Evolutionary conservation across 2,329 filamentous ascomycete species (phyloP).

Genomic region (Botrytis paeoniae): DNA sequence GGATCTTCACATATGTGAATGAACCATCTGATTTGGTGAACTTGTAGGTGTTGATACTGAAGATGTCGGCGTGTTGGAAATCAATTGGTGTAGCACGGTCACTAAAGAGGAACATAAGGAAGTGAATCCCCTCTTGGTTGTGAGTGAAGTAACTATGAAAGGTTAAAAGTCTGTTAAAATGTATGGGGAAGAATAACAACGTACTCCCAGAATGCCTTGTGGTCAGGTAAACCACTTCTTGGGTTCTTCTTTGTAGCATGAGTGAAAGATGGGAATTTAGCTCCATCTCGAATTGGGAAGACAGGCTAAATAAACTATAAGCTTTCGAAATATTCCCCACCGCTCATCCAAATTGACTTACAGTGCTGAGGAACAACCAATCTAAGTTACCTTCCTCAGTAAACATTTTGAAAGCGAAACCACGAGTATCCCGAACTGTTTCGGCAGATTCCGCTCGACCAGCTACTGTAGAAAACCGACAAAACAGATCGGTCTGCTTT

Average conservation of each 20-base stretch:
- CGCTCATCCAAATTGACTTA: conserved; percentile 65
- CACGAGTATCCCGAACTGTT: conserved; percentile 44
- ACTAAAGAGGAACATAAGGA: conserved; percentile 13
- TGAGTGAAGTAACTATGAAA: background rate
- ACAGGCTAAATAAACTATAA: background rate
- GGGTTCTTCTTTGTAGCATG: conserved; percentile 71
- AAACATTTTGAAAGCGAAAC: conserved; percentile 49
- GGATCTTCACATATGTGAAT: conserved; percentile 50
- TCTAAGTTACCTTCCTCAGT: conserved; percentile 51
- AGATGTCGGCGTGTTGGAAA: conserved; percentile 8
- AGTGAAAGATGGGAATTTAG: conserved; percentile 70
- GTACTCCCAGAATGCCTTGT: background rate
- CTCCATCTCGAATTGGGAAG: conserved; percentile 44
- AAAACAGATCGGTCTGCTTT: conserved; percentile 26
- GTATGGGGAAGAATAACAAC: too few species aligned
- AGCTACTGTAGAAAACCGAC: conserved; percentile 54
- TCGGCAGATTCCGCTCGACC: conserved; percentile 46
- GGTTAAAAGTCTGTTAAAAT: background rate
- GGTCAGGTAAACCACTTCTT: background rate
- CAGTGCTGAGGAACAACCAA: background rate
- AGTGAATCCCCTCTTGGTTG: conserved; percentile 8
- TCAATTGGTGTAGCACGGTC: conserved; percentile 3
- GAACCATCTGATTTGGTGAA: conserved; percentile 45
- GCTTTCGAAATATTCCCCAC: conserved; percentile 32
- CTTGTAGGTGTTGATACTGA: conserved; percentile 47